Percentiles rank a stretch among this genome's conserved stretches.
Evolutionary conservation across 2,329 filamentous ascomycete species (phyloP).

Genomic region (Mollisiaceae sp.): DNA sequence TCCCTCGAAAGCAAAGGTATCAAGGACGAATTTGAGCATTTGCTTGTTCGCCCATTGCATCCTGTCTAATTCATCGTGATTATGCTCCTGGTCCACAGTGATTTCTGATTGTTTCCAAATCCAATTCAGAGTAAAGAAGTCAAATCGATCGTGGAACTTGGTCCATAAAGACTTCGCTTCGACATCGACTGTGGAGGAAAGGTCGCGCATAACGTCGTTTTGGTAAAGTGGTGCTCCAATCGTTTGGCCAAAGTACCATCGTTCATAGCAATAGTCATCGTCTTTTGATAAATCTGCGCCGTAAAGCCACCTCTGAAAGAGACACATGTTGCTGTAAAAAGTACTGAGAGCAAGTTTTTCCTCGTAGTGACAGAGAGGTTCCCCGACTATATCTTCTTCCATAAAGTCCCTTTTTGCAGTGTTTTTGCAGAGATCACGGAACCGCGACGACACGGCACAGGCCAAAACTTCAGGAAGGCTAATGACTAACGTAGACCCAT

Average conservation of each 20-base stretch:
- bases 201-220: not conserved
- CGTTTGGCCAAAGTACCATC: not conserved
- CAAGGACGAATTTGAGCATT: constrained; percentile 21
- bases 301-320: not conserved
- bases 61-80: not conserved
- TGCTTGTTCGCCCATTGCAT: constrained; percentile 17
- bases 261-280: not conserved
- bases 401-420: not conserved
- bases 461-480: constrained; percentile 5
- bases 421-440: constrained; percentile 7
- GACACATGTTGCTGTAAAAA: not conserved
- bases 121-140: not conserved
- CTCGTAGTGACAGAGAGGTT: not conserved
- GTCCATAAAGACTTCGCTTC: not conserved
- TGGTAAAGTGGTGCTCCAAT: not conserved
- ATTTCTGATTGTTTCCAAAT: constrained; percentile 6
- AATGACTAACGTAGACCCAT: not conserved
- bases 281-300: not conserved
- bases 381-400: not conserved
- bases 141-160: not conserved
- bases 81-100: not conserved
- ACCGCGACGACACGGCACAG: constrained; percentile 3
- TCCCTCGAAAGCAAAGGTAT: constrained; percentile 13
- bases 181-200: not conserved
- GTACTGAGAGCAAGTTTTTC: not conserved